Base-by-base conservation (phyloP, 306 rosid genomes). In the Casuarina glauca region DNA sequence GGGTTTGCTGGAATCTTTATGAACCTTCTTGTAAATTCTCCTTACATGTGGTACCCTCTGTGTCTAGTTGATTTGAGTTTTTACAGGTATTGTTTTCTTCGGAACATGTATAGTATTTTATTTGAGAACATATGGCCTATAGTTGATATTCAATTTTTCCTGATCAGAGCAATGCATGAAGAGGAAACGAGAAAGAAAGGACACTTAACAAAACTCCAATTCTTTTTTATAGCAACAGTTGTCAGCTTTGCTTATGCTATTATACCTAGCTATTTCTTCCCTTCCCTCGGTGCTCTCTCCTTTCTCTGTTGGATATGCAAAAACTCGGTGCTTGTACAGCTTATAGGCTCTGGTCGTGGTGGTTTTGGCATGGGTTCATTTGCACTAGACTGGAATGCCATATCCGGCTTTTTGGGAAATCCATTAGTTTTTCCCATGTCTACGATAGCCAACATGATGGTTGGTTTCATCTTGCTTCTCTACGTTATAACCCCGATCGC, bases 401-500 rank as follows among this genome's bases (percentile, higher is more conserved):
- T 57, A 10, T 12, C 63, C n/a, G 63, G 13, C 16, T 6, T 4
- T 57, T n/a, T 57, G 63, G 63, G 63, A 12, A 57, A n/a, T 57
- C 63, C 63, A 12, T 57, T 57, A 57, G 63, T 20, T 10, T 10
- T 4, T 57, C 63, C 63, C 20, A n/a, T n/a, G 6, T 9, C 43
- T 10, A 38, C 77, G 6, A 73, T 73, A 10, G 0, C 16, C 35
- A 73, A 41, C 54, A 53, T 15, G 0, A 52, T 53, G 66, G 9
- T 16, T 2, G 77, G 77, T 11, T 73, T 73, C 64, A 39, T 73
- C 35, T 8, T 73, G 26, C 41, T 73, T 49, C 15, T 73, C 9
- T 73, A 73, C 20, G 43, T 73, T n/a, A 32, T 73, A 13, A 54
- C 5, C 26, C 77, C 77, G 2, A 52, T 52, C 54, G 77, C 67